These are phyloP conservation scores for Rhizophora mangle DNA, from an alignment of 345 rosid species.

Conservation along the genomic window DNA sequence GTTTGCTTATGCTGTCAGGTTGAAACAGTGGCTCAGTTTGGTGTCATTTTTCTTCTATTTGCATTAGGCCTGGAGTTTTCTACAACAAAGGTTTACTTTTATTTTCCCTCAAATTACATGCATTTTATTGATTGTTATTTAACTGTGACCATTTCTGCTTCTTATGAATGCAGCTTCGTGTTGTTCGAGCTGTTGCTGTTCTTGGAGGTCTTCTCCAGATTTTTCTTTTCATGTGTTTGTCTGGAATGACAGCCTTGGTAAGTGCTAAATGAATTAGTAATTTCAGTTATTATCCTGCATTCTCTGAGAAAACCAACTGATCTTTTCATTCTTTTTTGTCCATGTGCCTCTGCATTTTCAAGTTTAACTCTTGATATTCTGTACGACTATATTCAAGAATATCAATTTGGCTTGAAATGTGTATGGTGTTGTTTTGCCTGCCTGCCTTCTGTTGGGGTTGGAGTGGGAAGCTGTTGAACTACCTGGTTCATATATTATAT, in stretches of 20 bases:
- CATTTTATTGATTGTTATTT: background rate
- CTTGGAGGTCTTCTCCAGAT: constrained; percentile 91
- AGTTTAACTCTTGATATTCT: too few relatives aligned
- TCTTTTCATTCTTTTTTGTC: too few relatives aligned
- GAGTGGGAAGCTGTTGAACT: too few relatives aligned
- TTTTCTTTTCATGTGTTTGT: constrained; percentile 83
- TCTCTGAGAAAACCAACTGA: background rate
- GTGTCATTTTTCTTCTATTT: constrained; percentile 94
- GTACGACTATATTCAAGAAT: too few relatives aligned
- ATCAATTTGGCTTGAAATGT: too few relatives aligned
- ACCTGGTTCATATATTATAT: too few relatives aligned
- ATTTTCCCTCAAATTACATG: too few relatives aligned
- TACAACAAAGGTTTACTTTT: constrained; percentile 56
- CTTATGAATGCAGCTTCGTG: constrained; percentile 64
- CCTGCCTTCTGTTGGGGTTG: too few relatives aligned
- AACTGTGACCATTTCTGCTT: background rate
- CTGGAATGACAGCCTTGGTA: constrained; percentile 83
- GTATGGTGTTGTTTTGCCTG: too few relatives aligned
- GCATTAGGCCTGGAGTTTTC: constrained; percentile 93
- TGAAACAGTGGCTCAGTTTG: constrained; percentile 98
- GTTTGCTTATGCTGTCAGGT: too few relatives aligned
- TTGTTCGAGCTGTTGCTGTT: constrained; percentile 81
- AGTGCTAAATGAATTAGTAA: background rate
- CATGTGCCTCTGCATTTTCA: too few relatives aligned
- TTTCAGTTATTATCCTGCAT: background rate